phyloP scores from a whole-genome alignment of 2,329 filamentous ascomycete species.

The Talaromyces sp. region DNA sequence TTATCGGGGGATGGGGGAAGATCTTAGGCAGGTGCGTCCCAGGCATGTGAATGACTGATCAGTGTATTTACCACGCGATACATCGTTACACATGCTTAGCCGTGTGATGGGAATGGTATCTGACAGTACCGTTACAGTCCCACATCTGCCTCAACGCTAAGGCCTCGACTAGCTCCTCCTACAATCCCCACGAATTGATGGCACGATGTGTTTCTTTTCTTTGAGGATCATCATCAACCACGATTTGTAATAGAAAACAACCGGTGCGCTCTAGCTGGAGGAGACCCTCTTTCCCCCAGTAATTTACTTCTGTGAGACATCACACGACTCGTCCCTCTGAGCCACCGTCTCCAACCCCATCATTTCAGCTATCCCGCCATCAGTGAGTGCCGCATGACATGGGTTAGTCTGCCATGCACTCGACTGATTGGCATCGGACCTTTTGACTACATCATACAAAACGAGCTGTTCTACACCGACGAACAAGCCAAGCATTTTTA shows the following conservation, averaged over 20 bases:
- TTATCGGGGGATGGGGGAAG: neutral
- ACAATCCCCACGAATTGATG: neutral
- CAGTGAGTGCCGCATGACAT: slow-evolving; percentile 2
- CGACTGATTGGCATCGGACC: slow-evolving; percentile 1
- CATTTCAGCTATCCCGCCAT: neutral
- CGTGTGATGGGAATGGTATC: neutral
- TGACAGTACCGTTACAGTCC: neutral
- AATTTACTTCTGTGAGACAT: neutral
- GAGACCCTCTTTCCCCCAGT: neutral
- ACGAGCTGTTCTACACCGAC: neutral
- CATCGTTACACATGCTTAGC: neutral
- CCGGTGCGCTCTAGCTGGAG: neutral
- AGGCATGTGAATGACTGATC: neutral
- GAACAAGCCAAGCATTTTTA: neutral
- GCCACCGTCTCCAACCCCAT: neutral
- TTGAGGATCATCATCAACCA: neutral
- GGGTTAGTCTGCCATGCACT: neutral
- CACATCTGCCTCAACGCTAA: neutral
- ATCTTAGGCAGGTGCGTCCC: neutral
- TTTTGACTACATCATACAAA: neutral
- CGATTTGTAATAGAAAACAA: neutral
- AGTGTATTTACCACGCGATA: neutral
- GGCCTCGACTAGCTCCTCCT: neutral
- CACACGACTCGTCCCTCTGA: slow-evolving; percentile 7
- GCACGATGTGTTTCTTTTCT: neutral